Evolutionary conservation across 805 yeast genomes (phyloP).

Genomic region (Candida easanensis): DNA sequence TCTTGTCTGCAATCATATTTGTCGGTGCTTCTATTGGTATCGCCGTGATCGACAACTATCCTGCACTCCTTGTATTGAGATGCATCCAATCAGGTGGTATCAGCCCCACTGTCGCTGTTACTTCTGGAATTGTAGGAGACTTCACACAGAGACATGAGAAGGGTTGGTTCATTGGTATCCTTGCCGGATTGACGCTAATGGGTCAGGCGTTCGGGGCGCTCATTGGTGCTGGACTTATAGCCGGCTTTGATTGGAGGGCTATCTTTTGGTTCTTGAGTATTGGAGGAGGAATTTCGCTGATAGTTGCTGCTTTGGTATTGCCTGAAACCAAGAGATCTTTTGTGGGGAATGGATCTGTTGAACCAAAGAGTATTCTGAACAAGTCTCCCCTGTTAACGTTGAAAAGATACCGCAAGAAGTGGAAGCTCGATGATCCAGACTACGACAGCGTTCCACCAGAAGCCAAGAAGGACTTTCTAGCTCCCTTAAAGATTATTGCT

Average conservation of each 20-base stretch:
- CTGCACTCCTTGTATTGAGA: slow-evolving; percentile 60
- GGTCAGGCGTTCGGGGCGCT: slow-evolving; percentile 83
- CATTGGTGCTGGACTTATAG: slow-evolving; percentile 45
- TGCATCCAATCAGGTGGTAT: slow-evolving; percentile 75
- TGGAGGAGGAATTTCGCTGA: slow-evolving; percentile 48
- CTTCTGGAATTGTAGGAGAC: slow-evolving; percentile 73
- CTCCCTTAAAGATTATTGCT: slow-evolving; percentile 42
- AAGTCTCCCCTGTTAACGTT: slow-evolving; percentile 41
- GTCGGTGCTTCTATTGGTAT: slow-evolving; percentile 63
- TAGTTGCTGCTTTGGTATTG: slow-evolving; percentile 37
- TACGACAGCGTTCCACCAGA: slow-evolving; percentile 27
- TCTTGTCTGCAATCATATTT: slow-evolving; percentile 53
- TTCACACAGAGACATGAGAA: slow-evolving; percentile 61
- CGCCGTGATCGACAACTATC: slow-evolving; percentile 54
- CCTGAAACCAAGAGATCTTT: slow-evolving; percentile 76
- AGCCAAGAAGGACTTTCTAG: slow-evolving; percentile 28
- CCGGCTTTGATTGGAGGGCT: slow-evolving; percentile 66
- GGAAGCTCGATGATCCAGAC: slow-evolving; percentile 32
- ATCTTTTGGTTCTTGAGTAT: slow-evolving; percentile 73
- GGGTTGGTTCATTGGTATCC: slow-evolving; percentile 68
- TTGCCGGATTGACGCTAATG: slow-evolving; percentile 59
- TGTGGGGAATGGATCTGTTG: slow-evolving; percentile 73
- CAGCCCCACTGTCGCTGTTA: slow-evolving; percentile 71
- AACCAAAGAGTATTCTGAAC: slow-evolving; percentile 42
- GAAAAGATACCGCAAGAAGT: slow-evolving; percentile 15